Evolutionary conservation across 805 yeast species (phyloP), one percentile per base, ranked within the genome.

Genomic region (Wickerhamomyces canadensis): DNA sequence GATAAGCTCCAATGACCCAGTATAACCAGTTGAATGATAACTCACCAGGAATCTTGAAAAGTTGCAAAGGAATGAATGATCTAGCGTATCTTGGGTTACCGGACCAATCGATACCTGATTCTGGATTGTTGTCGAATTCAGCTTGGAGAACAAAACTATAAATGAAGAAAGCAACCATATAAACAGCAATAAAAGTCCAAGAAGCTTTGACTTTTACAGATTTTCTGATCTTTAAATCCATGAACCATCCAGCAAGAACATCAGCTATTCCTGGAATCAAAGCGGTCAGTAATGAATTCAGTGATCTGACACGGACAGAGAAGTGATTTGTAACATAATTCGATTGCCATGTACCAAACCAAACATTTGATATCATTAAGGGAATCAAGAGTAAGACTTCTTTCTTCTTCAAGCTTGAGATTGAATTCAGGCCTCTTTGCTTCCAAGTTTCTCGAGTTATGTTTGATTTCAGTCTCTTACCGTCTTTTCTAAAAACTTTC

Each of bases 401-500:
- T 18, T 42, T 46, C 27, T 38, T 47, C 19, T 14, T 41, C 15
- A 41, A 25, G 4, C 50, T 45, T 18, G 30, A 34, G 5, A 26
- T 17, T 16, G 42, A 39, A 3, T 32, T 34, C 6, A 11, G 18
- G 10, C 38, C 10, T 35, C 42, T 38, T 13, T 36, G 23, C 25
- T 33, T 41, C 19, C 32, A 19, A 2, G 51, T 12, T 13, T 42
- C 39, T 3, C 43, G 25, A 18, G 37, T 33, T 10, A 43, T 31
- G 23, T 41, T 41, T 3, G 39, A 17, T 16, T 38, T 41, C 6
- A 51, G 35, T 18, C 31, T 39, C 12, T 39, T 44, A 2, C 61
- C 61, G 41, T 61, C 64, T 7, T 36, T 36, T 34, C 64, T 52
- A 14, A 52, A 47, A 3, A 61, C 37, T 28, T 55, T 51, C 17